These are phyloP conservation scores for Neobulgaria alba DNA, from an alignment of 2,329 filamentous ascomycete species.

Conservation along the genomic window DNA sequence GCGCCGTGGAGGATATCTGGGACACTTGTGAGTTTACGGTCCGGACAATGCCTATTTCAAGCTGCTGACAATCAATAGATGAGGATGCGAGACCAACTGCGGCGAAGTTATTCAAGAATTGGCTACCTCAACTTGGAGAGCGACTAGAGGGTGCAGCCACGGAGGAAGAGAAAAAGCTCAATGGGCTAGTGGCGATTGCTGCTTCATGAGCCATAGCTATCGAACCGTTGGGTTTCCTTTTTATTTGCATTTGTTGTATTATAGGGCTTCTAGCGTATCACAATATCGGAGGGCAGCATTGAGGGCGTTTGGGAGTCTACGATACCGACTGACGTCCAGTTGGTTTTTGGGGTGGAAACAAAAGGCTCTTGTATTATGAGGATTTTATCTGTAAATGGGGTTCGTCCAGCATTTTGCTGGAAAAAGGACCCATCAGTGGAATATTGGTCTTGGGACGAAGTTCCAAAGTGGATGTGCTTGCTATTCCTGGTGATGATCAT, in stretches of 20 bases:
- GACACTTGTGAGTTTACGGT: conserved; percentile 47
- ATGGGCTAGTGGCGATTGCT: conserved; percentile 8
- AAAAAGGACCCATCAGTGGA: too few species aligned
- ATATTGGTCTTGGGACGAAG: too few species aligned
- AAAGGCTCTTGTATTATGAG: background rate
- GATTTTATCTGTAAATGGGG: too few species aligned
- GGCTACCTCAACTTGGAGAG: conserved; percentile 38
- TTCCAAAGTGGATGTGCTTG: too few species aligned
- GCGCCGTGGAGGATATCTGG: conserved; percentile 60
- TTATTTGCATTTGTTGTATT: conserved; percentile 4
- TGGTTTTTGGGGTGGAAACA: background rate
- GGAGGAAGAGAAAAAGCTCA: conserved; percentile 13
- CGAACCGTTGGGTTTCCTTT: too few species aligned
- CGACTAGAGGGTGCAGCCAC: conserved; percentile 9
- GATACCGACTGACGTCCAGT: background rate
- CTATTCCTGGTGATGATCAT: too few species aligned
- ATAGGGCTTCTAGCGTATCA: conserved; percentile 1
- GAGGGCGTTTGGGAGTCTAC: conserved; percentile 3
- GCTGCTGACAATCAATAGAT: conserved; percentile 33
- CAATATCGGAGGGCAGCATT: conserved; percentile 3
- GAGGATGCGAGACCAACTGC: conserved; percentile 56
- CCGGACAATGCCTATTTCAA: background rate
- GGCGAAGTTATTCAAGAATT: conserved; percentile 53
- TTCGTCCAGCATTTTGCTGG: too few species aligned
- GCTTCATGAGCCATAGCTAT: background rate